These are phyloP conservation scores for Hypsizygus marmoreus DNA, from an alignment of 768 basidiomycete species.

Conservation along the genomic window DNA sequence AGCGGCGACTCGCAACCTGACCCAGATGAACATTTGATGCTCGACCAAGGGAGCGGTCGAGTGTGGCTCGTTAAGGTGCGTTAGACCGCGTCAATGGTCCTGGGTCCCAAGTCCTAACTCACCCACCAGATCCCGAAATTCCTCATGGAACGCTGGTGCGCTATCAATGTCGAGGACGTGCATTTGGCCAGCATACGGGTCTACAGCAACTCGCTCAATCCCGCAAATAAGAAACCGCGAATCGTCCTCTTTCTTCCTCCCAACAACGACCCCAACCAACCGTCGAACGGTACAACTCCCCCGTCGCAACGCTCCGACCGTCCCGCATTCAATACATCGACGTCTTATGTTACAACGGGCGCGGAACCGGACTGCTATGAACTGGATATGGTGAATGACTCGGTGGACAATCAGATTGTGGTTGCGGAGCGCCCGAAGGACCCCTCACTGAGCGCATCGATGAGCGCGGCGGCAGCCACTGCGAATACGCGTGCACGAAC, in stretches of 20 bases:
- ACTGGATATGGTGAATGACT: conserved; percentile 83
- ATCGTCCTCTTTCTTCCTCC: conserved; percentile 71
- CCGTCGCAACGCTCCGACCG: conserved; percentile 29
- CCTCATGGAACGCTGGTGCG: conserved; percentile 84
- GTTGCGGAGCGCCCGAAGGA: conserved; percentile 83
- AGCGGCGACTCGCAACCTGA: conserved; percentile 69
- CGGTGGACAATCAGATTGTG: conserved; percentile 84
- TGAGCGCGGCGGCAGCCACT: conserved; percentile 39
- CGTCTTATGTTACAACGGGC: conserved; percentile 31
- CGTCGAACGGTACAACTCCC: conserved; percentile 7
- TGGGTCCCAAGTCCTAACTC: background rate
- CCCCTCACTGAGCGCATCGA: conserved; percentile 36
- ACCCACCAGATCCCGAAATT: conserved; percentile 75
- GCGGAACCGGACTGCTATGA: conserved; percentile 75
- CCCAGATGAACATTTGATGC: conserved; percentile 81
- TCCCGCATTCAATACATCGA: conserved; percentile 37
- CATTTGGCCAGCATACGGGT: conserved; percentile 87
- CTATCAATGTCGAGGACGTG: conserved; percentile 69
- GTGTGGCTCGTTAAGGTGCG: conserved; percentile 88
- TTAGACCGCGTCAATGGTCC: conserved; percentile 11
- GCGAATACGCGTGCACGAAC: conserved; percentile 67
- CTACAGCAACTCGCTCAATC: conserved; percentile 52
- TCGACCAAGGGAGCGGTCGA: conserved; percentile 70
- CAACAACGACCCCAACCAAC: conserved; percentile 43
- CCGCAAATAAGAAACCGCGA: conserved; percentile 51